Evolutionary conservation across 176 grass and related monocot species (phyloP).

Genomic region (Oryza rufipogon): DNA sequence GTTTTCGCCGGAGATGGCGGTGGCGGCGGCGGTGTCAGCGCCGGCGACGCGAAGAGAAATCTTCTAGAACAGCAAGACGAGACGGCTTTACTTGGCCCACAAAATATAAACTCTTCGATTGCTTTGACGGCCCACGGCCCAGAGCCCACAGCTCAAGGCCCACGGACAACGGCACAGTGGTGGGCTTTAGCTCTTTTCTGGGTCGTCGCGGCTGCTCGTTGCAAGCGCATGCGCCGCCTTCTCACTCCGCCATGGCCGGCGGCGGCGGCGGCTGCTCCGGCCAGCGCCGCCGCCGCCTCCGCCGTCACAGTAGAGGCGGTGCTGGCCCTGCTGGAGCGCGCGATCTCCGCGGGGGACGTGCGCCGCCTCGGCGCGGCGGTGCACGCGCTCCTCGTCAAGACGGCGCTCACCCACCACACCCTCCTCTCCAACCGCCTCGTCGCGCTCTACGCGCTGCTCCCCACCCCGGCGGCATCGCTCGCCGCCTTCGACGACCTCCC

Average conservation of each 20-base stretch:
- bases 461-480: slow-evolving; percentile 23
- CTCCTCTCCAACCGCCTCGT: slow-evolving; percentile 74
- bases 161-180: background rate
- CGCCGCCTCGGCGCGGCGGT: slow-evolving; percentile 40
- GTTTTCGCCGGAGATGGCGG: slow-evolving; percentile 24
- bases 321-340: slow-evolving; percentile 45
- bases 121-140: background rate
- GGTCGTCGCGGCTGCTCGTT: background rate
- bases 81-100: background rate
- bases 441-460: slow-evolving; percentile 45
- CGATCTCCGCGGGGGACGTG: slow-evolving; percentile 42
- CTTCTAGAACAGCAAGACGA: background rate
- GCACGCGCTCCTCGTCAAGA: slow-evolving; percentile 59
- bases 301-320: slow-evolving; percentile 19
- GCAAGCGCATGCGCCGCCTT: slow-evolving; percentile 37
- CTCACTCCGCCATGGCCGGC: slow-evolving; percentile 29
- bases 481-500: slow-evolving; percentile 51
- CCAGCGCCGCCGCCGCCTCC: background rate
- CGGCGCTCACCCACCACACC: slow-evolving; percentile 59
- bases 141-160: background rate
- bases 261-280: background rate
- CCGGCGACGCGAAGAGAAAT: background rate
- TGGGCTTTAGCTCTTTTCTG: background rate
- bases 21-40: background rate
- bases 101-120: background rate